A percentile compares a stretch with the other conserved stretches of the same genome.
Conservation (phyloP, 2,329 filamentous ascomycete species). For the Exophiala sideris region DNA sequence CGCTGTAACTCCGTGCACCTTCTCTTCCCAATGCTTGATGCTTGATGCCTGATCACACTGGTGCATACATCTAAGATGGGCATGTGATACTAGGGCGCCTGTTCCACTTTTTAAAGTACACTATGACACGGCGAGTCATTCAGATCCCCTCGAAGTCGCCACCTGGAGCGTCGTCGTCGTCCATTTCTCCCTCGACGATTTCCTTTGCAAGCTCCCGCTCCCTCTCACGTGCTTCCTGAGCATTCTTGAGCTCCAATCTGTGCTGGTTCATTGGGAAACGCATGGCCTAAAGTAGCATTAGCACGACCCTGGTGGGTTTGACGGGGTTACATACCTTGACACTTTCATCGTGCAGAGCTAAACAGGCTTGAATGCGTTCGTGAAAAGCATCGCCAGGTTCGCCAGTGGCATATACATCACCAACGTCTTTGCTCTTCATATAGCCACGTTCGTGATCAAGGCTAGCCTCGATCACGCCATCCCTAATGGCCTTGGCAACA, state of each 20-base stretch:
- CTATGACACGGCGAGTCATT: not conserved
- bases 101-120: not conserved
- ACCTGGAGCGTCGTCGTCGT: conserved; percentile 84
- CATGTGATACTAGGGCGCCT: no score
- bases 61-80: no score
- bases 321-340: conserved; percentile 68
- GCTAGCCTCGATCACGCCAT: conserved; percentile 94
- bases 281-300: conserved; percentile 68
- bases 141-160: conserved; percentile 97
- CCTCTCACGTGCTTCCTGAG: conserved; percentile 93
- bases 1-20: no score
- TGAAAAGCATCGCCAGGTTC: conserved; percentile 98
- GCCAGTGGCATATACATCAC: conserved; percentile 91
- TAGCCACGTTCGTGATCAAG: conserved; percentile 91
- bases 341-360: conserved; percentile 92
- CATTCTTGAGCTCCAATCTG: conserved; percentile 92
- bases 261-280: conserved; percentile 99
- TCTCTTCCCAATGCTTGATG: no score
- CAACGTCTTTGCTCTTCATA: conserved; percentile 97
- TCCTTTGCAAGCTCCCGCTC: conserved; percentile 98
- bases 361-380: conserved; percentile 87
- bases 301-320: conserved; percentile 4
- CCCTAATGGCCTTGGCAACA: conserved; percentile 95
- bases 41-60: no score
- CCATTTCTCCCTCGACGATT: conserved; percentile 94